Evolutionary conservation across 177 flowering plant species (phyloP).

Genomic region (Tripterygium wilfordii): DNA sequence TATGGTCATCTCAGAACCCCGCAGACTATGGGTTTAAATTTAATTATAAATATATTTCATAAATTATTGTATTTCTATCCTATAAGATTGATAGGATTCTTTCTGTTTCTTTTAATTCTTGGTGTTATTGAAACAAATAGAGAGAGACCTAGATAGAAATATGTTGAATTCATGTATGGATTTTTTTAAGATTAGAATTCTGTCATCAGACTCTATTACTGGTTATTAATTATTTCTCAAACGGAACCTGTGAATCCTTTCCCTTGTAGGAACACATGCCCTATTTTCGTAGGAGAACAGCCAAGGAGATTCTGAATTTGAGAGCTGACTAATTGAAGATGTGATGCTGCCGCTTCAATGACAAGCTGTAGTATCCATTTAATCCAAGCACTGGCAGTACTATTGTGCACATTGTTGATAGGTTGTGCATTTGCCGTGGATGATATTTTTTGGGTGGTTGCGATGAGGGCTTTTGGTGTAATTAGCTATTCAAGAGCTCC

Average conservation of each 20-base stretch:
- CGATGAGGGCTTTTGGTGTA: no score
- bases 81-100: no score
- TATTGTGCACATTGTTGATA: neutral
- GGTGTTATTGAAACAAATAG: no score
- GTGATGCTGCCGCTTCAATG: neutral
- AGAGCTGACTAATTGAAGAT: conserved; percentile 53
- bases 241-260: neutral
- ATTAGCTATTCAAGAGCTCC: no score
- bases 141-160: no score
- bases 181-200: neutral
- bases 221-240: neutral
- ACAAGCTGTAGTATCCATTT: neutral
- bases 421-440: no score
- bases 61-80: no score
- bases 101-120: no score
- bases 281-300: conserved; percentile 79
- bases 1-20: no score
- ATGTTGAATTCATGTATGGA: neutral
- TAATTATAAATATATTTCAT: no score
- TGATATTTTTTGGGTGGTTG: no score
- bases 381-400: neutral
- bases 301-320: conserved; percentile 70
- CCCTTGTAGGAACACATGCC: conserved; percentile 73
- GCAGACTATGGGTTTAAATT: no score
- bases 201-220: neutral